These are phyloP conservation scores for Trichoderma sp. DNA, from an alignment of 2,329 filamentous ascomycete genomes.

Conservation along the genomic window DNA sequence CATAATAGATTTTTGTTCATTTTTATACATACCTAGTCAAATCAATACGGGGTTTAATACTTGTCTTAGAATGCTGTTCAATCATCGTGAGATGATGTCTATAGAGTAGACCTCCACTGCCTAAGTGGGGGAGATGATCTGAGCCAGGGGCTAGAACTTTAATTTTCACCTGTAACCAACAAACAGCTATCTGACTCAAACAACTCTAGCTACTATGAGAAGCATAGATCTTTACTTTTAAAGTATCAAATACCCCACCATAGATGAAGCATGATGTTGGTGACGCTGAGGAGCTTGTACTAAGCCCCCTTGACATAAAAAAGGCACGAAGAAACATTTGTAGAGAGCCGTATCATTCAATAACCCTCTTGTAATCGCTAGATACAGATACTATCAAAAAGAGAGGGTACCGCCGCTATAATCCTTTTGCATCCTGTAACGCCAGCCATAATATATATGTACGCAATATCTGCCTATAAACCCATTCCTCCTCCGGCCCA, in stretches of 20 bases:
- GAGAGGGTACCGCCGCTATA: not conserved
- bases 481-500: slow-evolving; percentile 42
- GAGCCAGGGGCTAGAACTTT: not conserved
- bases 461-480: slow-evolving; percentile 29
- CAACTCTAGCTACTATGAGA: not conserved
- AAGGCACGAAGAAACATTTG: not conserved
- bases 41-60: no score
- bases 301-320: not conserved
- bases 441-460: slow-evolving; percentile 24
- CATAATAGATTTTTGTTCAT: not conserved
- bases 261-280: not conserved
- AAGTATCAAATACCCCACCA: no score
- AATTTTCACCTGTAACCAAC: not conserved
- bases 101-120: not conserved
- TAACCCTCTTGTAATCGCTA: not conserved
- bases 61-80: not conserved
- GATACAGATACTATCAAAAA: not conserved
- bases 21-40: not conserved
- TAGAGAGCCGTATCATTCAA: not conserved
- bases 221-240: not conserved
- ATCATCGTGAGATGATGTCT: not conserved
- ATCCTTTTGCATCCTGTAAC: slow-evolving; percentile 25
- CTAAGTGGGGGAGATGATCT: not conserved
- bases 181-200: not conserved
- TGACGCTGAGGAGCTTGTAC: not conserved